Conservation (phyloP, 1,139 yeast species). For the Candida glucosophila region DNA sequence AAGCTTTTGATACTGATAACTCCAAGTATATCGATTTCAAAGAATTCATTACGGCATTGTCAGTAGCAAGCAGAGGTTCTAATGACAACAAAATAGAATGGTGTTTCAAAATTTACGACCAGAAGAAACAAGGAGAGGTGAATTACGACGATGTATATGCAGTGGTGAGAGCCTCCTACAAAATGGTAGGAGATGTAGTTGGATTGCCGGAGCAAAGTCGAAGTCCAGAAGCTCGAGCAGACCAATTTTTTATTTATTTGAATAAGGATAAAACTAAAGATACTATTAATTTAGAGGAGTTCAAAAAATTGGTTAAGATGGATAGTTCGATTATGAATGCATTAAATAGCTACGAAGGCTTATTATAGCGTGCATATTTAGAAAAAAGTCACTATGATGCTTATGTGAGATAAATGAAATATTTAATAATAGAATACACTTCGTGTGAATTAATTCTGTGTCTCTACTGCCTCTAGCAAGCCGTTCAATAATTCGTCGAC, state of each 20-base stretch:
- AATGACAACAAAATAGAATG: slow-evolving; percentile 78
- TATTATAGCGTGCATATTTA: slow-evolving; percentile 43
- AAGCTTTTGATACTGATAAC: slow-evolving; percentile 78
- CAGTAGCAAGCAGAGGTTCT: slow-evolving; percentile 83
- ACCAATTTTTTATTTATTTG: slow-evolving; percentile 68
- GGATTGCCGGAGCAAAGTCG: slow-evolving; percentile 83
- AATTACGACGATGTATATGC: slow-evolving; percentile 70
- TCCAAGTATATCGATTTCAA: slow-evolving; percentile 83
- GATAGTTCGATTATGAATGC: slow-evolving; percentile 82
- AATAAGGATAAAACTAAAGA: slow-evolving; percentile 64
- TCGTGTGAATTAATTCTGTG: slow-evolving; percentile 20
- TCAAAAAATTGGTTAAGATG: slow-evolving; percentile 68
- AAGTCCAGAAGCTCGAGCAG: slow-evolving; percentile 83
- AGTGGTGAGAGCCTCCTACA: slow-evolving; percentile 78
- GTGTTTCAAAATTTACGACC: slow-evolving; percentile 84
- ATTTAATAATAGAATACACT: neutral
- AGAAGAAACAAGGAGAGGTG: slow-evolving; percentile 68
- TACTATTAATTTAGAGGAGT: slow-evolving; percentile 66
- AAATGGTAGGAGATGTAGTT: slow-evolving; percentile 95
- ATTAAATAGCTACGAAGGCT: slow-evolving; percentile 69
- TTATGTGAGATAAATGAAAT: too few relatives aligned
- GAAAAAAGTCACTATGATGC: too few relatives aligned
- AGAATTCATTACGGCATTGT: slow-evolving; percentile 83
- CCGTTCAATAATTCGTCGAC: slow-evolving; percentile 84
- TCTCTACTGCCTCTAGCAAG: slow-evolving; percentile 82